These are phyloP conservation scores for Solanum aculeatissimum DNA, from an alignment of 305 asterid genomes.

Conservation along the genomic window DNA sequence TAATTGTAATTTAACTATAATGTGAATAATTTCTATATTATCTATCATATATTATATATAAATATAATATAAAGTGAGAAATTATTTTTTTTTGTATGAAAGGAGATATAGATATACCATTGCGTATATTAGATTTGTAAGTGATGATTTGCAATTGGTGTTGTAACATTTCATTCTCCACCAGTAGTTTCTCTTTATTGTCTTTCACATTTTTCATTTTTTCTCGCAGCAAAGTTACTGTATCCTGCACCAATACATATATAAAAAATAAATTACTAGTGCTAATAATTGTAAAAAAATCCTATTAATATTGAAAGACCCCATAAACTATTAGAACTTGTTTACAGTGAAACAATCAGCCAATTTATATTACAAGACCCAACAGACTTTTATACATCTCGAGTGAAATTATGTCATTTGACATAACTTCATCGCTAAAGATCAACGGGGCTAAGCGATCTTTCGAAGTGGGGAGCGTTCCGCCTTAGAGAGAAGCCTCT, in stretches of 20 bases:
- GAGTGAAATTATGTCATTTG: not conserved
- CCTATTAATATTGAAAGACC: not conserved
- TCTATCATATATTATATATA: not conserved
- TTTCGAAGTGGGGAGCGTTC: no score
- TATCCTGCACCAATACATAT: conserved; percentile 8
- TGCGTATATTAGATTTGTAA: not conserved
- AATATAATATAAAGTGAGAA: not conserved
- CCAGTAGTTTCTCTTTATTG: not conserved
- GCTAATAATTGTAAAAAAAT: not conserved
- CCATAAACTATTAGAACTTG: not conserved
- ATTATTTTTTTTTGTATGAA: not conserved
- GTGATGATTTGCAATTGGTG: not conserved
- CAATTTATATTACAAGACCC: not conserved
- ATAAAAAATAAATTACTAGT: not conserved
- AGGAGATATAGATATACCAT: not conserved
- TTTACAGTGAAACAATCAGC: not conserved
- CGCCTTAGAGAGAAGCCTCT: no score
- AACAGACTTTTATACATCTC: not conserved
- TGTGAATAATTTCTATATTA: not conserved
- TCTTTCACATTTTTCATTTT: not conserved
- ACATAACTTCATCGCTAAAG: not conserved
- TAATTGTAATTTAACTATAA: not conserved
- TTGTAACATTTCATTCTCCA: not conserved
- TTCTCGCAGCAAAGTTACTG: not conserved
- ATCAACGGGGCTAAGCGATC: no score